These are phyloP conservation scores for Periconia macrospinosa DNA, from an alignment of 2,329 filamentous ascomycete genomes.

Conservation along the genomic window DNA sequence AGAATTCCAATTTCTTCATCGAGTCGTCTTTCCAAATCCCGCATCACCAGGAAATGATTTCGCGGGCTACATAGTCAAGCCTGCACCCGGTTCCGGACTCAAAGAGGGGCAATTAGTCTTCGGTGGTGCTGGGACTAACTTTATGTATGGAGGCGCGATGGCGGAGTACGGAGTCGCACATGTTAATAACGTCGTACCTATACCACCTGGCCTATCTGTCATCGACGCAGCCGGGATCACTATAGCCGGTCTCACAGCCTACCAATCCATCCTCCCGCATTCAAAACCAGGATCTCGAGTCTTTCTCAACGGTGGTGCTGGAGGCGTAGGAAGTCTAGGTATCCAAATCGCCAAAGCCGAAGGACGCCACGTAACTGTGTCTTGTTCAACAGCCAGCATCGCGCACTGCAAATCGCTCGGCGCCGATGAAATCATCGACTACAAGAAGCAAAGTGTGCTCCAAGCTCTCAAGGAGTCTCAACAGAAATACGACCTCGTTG, in stretches of 20 bases:
- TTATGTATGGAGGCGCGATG: conserved; percentile 12
- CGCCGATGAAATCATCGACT: conserved; percentile 64
- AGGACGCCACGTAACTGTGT: conserved; percentile 58
- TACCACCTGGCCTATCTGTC: conserved; percentile 16
- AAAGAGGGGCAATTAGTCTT: conserved; percentile 9
- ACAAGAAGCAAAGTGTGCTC: conserved; percentile 52
- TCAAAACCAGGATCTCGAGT: conserved; percentile 48
- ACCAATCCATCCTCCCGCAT: conserved; percentile 30
- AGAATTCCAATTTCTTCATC: conserved; percentile 50
- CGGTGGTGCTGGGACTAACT: conserved; percentile 3
- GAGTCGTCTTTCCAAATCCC: conserved; percentile 41
- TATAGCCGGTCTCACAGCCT: conserved; percentile 36
- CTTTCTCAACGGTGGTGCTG: conserved; percentile 64
- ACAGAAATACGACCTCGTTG: conserved; percentile 52
- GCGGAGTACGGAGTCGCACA: conserved; percentile 14
- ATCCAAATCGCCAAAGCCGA: conserved; percentile 64
- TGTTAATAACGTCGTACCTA: conserved; percentile 31
- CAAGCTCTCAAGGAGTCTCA: conserved; percentile 50
- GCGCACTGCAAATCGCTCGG: conserved; percentile 58
- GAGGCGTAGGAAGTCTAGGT: conserved; percentile 59
- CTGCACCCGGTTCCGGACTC: conserved; percentile 20
- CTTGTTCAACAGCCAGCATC: conserved; percentile 59
- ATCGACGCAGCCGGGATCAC: conserved; percentile 33
- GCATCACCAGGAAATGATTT: conserved; percentile 46
- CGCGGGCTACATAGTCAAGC: conserved; percentile 54